Evolutionary conservation across 1,284 basidiomycete species (phyloP).

Genomic region (Mrakiaceae sp.): DNA sequence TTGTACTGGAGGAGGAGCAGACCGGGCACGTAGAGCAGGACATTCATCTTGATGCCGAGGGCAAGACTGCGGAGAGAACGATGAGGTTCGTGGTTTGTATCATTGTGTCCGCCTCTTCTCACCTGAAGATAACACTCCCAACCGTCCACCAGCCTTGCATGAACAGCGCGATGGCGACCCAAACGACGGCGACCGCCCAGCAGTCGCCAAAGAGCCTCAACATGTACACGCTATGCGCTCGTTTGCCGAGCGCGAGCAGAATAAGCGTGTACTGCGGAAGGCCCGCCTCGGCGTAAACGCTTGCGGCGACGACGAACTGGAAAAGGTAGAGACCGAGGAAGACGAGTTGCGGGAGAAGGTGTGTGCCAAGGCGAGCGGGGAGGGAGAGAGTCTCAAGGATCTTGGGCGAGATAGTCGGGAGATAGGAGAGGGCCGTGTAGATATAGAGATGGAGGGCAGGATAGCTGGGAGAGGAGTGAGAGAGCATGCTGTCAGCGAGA

Average conservation of each 20-base stretch:
- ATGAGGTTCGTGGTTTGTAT: background rate
- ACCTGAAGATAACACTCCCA: constrained; percentile 65
- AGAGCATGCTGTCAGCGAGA: background rate
- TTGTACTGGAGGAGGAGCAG: constrained; percentile 69
- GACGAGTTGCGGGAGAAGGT: constrained; percentile 64
- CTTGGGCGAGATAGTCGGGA: constrained; percentile 40
- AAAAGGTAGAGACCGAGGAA: constrained; percentile 61
- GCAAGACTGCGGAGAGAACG: constrained; percentile 48
- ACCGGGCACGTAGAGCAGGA: constrained; percentile 82
- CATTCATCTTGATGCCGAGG: constrained; percentile 92
- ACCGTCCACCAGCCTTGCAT: constrained; percentile 48
- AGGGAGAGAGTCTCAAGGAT: constrained; percentile 37
- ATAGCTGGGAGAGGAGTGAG: constrained; percentile 48
- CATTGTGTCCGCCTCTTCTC: background rate
- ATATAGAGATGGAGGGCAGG: constrained; percentile 87
- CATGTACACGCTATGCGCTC: constrained; percentile 86
- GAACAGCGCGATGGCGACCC: constrained; percentile 37
- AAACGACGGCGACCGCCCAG: constrained; percentile 55
- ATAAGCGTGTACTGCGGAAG: constrained; percentile 70
- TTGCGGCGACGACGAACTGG: constrained; percentile 52
- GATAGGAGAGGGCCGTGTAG: constrained; percentile 56
- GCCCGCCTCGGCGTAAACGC: constrained; percentile 53
- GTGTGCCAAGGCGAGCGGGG: constrained; percentile 44
- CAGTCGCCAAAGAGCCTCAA: constrained; percentile 94
- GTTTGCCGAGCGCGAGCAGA: constrained; percentile 73